Base-by-base conservation (phyloP, 495 filamentous ascomycete species). In the Trichoderma virens region DNA sequence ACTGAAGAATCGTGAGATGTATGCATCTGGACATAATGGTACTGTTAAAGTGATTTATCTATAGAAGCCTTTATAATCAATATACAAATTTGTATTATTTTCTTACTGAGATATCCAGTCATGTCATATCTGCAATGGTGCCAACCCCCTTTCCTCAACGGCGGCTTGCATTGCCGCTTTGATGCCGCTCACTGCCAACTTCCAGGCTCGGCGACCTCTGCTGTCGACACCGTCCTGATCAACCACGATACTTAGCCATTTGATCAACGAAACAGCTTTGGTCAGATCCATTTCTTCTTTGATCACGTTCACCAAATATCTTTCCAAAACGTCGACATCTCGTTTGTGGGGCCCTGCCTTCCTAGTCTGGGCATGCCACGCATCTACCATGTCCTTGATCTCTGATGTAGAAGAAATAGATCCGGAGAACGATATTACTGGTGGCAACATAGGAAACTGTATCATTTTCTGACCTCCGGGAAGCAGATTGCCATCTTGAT, bases 211-310 rank as follows among this genome's bases (percentile, higher is more conserved):
- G 66, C 63, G 64, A 4, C 67, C 73, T 27, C 64, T 68, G 60
- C 65, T 59, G 14, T 66, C 71, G 1, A 67, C 61, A 23, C 71
- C 74, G 9, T 73, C 73, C 47, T 88, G 85, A 31, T 82, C 83
- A 30, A 94, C 74, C 2, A 92, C 73, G 85, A 88, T 92, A 16
- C 70, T 80, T 34, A 96, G 62, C 91, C 91, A 96, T 66, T 76
- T 82, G 0, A 87, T 79, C 38, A 92, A 74, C 6, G 81, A 82
- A 0, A 85, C 80, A 5, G 84, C 89, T 73, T 94, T 94, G 20
- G 82, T 85, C 75, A 96, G 78, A 71, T 96, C 84, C 65, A 80
- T 77, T 74, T 96, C 92, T 31, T 91, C 86, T 3, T 72, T 38
- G 0, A 93, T 82, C 7, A 96, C 90, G 35, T 80, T 79, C 8